Evolutionary conservation across 2,329 filamentous ascomycete genomes (phyloP), one percentile per base, ranked within the genome.

Genomic region (Diaporthe longicolla): DNA sequence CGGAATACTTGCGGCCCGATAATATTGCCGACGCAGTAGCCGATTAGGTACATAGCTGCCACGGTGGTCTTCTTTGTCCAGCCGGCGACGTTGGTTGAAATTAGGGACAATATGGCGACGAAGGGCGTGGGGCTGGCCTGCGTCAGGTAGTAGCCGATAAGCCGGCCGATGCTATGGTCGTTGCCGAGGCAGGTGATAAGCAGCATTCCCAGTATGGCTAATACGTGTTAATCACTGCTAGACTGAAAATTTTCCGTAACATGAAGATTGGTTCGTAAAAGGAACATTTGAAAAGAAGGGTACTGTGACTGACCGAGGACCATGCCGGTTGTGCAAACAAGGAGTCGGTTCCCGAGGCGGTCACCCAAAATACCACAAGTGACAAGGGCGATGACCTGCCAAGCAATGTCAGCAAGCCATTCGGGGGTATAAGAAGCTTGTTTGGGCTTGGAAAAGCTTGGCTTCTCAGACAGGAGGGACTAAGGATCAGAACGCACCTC

Each of bases 61-160:
- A 89, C 86, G 0, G 88, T 90, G 0, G 88, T 90, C 80, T 91
- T 91, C 81, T 90, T 91, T 11, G 89, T 91, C 75, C 87, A 88
- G 1, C 82, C 83, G 4, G 88, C 88, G 0, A 90, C 84, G 72
- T 94, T 94, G 19, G 88, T 90, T 1, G 88, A 87, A 71, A 93
- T 89, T 48, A 93, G 84, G 35, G 89, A 90, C 6, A 93, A 81
- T 21, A 93, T 81, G 5, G 89, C 89, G 0, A 93, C 91, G 75
- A 93, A 93, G 0, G 89, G 85, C 0, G 90, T 90, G 0, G 91
- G 87, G 15, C 85, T 86, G 1, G 90, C 87, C 78, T 89, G 87
- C 0, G 89, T 92, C 68, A 94, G 82, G 81, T 93, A 94, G 80
- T 92, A 93, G 0, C 90, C 91, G 2, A 90, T 86, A 15, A 93